phyloP scores from a whole-genome alignment of 805 yeast species.

The Ogataea pignaliae region DNA sequence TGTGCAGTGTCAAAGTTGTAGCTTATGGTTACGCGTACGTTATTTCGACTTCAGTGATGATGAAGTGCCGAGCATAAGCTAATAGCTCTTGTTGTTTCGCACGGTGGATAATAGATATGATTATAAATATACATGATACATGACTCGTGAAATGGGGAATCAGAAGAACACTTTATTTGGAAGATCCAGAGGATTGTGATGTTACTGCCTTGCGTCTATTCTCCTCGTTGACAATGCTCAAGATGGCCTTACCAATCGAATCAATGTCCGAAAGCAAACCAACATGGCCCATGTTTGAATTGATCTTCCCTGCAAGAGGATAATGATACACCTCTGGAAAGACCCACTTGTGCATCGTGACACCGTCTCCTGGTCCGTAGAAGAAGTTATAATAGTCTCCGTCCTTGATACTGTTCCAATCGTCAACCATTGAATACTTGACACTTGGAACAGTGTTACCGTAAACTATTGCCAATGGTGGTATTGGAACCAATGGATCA shows the following conservation, averaged over 20 bases:
- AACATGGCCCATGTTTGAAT: conserved; percentile 71
- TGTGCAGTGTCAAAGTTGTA: conserved; percentile 79
- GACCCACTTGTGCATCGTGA: conserved; percentile 75
- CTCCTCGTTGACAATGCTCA: conserved; percentile 60
- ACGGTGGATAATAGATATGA: too few species aligned
- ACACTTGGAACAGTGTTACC: conserved; percentile 84
- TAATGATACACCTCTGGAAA: conserved; percentile 76
- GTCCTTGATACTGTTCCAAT: conserved; percentile 54
- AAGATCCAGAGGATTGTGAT: neutral
- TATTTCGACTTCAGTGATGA: conserved; percentile 35
- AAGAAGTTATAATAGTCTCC: conserved; percentile 75
- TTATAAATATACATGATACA: neutral
- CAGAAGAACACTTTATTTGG: neutral
- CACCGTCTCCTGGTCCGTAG: conserved; percentile 94
- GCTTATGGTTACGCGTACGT: conserved; percentile 77
- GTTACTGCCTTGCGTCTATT: conserved; percentile 13
- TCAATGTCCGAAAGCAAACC: conserved; percentile 70
- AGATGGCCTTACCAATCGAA: conserved; percentile 67
- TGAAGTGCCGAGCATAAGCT: conserved; percentile 6
- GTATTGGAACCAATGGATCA: conserved; percentile 49
- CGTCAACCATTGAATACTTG: conserved; percentile 67
- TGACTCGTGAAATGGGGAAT: neutral
- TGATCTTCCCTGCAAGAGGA: conserved; percentile 63
- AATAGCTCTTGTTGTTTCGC: too few species aligned
- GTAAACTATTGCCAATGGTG: conserved; percentile 80